Conservation (phyloP, 371 early-diverging fungal genomes). For the Mucor racemosus region DNA sequence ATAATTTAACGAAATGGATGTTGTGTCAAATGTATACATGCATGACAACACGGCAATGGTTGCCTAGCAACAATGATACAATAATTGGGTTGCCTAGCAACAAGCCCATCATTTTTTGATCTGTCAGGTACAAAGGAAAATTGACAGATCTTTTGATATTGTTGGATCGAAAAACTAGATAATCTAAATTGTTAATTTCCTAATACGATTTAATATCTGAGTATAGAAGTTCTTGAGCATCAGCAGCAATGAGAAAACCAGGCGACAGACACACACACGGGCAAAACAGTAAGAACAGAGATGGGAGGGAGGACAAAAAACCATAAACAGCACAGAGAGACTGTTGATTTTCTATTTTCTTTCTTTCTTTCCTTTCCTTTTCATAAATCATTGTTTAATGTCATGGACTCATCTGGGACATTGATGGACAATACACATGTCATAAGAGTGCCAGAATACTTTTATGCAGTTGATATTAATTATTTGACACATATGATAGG, state of each 20-base stretch:
- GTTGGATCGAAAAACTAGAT: no score
- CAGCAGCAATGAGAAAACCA: neutral
- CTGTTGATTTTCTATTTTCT: conserved; percentile 5
- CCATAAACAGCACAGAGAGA: neutral
- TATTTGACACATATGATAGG: conserved; percentile 80
- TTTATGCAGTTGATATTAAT: conserved; percentile 72
- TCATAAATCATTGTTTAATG: conserved; percentile 20
- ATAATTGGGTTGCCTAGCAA: neutral
- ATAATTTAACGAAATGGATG: no score
- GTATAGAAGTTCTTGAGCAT: no score
- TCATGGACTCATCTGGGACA: conserved; percentile 28
- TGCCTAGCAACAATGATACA: neutral
- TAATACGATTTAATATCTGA: neutral
- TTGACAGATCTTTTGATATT: neutral
- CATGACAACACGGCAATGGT: no score
- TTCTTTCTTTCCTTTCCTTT: conserved; percentile 4
- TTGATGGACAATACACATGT: conserved; percentile 10
- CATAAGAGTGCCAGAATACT: conserved; percentile 67
- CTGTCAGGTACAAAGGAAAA: neutral
- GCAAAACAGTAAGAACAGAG: neutral
- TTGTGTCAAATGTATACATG: neutral
- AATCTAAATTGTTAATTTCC: neutral
- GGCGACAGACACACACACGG: neutral
- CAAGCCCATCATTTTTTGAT: neutral
- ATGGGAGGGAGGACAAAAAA: neutral